Conservation (phyloP, 305 asterid genomes). For the Fraxinus sp. region DNA sequence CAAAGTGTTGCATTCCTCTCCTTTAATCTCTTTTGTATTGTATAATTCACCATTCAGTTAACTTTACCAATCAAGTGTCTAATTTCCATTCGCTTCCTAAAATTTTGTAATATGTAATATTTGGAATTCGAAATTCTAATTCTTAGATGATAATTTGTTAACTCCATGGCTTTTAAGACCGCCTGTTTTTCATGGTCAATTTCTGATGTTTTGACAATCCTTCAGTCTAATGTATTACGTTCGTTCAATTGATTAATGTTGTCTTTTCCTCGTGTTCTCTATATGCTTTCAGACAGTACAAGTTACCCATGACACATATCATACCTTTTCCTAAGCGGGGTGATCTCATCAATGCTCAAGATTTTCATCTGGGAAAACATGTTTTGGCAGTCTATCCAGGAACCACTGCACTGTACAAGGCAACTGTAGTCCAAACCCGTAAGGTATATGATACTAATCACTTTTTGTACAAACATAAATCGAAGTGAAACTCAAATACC, state of each 20-base stretch:
- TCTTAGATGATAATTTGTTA: not conserved
- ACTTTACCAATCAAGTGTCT: not conserved
- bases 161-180: not conserved
- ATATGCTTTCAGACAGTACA: slow-evolving; percentile 69
- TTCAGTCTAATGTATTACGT: not conserved
- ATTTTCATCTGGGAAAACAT: slow-evolving; percentile 76
- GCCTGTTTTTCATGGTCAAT: not conserved
- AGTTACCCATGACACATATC: slow-evolving; percentile 81
- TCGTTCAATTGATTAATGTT: not conserved
- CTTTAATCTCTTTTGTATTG: not conserved
- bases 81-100: not conserved
- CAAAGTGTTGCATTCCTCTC: not conserved
- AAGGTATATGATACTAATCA: slow-evolving; percentile 52
- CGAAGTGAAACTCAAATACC: slow-evolving; percentile 23
- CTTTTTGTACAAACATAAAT: slow-evolving; percentile 3
- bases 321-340: slow-evolving; percentile 84
- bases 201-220: not conserved
- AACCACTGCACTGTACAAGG: slow-evolving; percentile 93
- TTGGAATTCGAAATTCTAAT: not conserved
- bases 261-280: not conserved
- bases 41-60: not conserved
- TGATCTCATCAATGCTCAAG: slow-evolving; percentile 67
- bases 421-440: slow-evolving; percentile 83
- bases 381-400: slow-evolving; percentile 97
- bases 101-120: not conserved